These are phyloP conservation scores for Alternaria tenuissima DNA, from an alignment of 2,329 filamentous ascomycete genomes.

Conservation along the genomic window DNA sequence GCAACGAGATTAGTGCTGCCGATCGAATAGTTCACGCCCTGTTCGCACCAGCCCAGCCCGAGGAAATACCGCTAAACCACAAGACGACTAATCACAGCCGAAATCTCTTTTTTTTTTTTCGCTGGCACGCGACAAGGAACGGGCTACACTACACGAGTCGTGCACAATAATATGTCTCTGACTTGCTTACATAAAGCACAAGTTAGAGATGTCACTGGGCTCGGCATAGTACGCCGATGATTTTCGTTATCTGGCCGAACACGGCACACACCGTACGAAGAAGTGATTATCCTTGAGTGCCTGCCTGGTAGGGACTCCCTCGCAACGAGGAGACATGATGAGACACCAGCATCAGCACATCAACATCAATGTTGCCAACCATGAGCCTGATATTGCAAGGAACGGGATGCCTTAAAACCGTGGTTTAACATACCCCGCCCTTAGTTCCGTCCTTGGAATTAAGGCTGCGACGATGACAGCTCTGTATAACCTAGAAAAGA, in stretches of 20 bases:
- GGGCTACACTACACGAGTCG: too few relatives aligned
- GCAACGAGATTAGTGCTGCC: constrained; percentile 4
- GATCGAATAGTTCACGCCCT: constrained; percentile 17
- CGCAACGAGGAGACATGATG: not conserved
- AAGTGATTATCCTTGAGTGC: too few relatives aligned
- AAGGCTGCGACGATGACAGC: not conserved
- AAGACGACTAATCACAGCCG: constrained; percentile 1
- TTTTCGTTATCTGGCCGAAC: too few relatives aligned
- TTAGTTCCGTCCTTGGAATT: not conserved
- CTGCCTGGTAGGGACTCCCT: too few relatives aligned
- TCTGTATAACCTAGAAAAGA: too few relatives aligned
- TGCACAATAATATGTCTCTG: too few relatives aligned
- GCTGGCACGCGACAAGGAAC: not conserved
- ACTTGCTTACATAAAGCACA: too few relatives aligned
- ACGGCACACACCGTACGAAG: too few relatives aligned
- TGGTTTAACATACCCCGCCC: not conserved
- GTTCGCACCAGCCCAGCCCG: constrained; percentile 14
- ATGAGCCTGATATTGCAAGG: not conserved
- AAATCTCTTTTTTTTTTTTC: not conserved
- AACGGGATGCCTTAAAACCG: not conserved
- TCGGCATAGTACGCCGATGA: not conserved
- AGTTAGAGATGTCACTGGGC: too few relatives aligned
- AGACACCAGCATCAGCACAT: not conserved
- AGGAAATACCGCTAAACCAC: not conserved
- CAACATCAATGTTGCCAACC: not conserved